Conservation (phyloP, 2,329 filamentous ascomycete species). For the Parasarocladium wereldwijsianum region DNA sequence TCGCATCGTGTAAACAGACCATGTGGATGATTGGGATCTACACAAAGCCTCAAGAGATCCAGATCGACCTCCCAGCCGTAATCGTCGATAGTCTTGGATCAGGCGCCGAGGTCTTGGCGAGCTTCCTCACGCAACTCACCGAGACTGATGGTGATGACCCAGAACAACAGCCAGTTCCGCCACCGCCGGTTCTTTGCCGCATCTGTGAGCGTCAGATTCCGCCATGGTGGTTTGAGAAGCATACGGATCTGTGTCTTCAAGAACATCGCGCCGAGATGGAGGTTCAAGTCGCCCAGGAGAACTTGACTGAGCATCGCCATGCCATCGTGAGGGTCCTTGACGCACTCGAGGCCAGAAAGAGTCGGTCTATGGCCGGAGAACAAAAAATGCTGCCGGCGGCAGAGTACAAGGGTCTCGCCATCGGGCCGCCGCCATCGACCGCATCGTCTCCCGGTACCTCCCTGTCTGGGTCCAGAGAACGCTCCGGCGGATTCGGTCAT, state of each 20-base stretch:
- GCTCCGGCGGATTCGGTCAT: constrained; percentile 67
- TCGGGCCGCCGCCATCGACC: constrained; percentile 60
- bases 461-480: constrained; percentile 56
- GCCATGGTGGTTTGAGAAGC: constrained; percentile 99
- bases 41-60: constrained; percentile 76
- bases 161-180: constrained; percentile 49
- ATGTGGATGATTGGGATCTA: constrained; percentile 99
- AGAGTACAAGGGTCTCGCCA: constrained; percentile 79
- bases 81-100: constrained; percentile 90
- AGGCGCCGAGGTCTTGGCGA: constrained; percentile 85
- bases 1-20: constrained; percentile 39
- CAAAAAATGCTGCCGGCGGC: constrained; percentile 36
- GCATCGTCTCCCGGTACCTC: constrained; percentile 59
- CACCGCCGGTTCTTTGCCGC: constrained; percentile 81
- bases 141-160: constrained; percentile 68
- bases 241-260: constrained; percentile 88
- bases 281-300: constrained; percentile 90
- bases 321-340: constrained; percentile 91
- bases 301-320: constrained; percentile 80
- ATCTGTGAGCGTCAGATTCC: constrained; percentile 96
- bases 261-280: constrained; percentile 97
- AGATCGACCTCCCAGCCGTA: constrained; percentile 79
- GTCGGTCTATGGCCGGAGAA: constrained; percentile 45
- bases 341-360: constrained; percentile 67
- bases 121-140: constrained; percentile 79